Conservation (phyloP, 768 basidiomycete species). For the Gloeopeniophorella convolvens region DNA sequence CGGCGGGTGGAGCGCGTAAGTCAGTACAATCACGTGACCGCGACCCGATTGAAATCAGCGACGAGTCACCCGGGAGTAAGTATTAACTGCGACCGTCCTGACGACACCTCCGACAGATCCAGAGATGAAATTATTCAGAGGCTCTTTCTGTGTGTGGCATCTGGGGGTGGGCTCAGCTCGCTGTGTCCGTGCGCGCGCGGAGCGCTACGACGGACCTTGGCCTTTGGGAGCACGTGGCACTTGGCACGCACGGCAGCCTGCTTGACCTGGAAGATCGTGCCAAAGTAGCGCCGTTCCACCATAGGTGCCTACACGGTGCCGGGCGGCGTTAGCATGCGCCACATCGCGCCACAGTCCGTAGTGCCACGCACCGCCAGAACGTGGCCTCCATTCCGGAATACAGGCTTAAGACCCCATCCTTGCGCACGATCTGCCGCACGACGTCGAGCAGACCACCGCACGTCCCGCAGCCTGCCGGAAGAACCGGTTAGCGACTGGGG, state of each 20-base stretch:
- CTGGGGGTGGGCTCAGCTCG: too few species aligned
- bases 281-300: too few species aligned
- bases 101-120: constrained; percentile 83
- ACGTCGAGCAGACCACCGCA: constrained; percentile 92
- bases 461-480: constrained; percentile 70
- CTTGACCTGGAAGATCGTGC: constrained; percentile 78
- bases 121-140: too few species aligned
- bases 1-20: not conserved
- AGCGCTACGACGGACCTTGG: constrained; percentile 48
- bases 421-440: constrained; percentile 67
- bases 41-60: too few species aligned
- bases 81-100: constrained; percentile 78
- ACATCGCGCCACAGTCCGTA: too few species aligned
- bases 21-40: not conserved
- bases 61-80: too few species aligned
- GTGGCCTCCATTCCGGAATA: constrained; percentile 97
- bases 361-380: constrained; percentile 74
- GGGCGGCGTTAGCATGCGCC: too few species aligned
- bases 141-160: too few species aligned
- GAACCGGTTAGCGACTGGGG: not conserved
- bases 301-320: too few species aligned
- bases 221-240: constrained; percentile 75
- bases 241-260: too few species aligned
- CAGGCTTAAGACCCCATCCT: constrained; percentile 79
- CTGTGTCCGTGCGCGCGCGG: not conserved